A percentile compares a stretch with the other conserved stretches of the same genome.
These are phyloP conservation scores for Atkinsonella texensis DNA, from an alignment of 2,329 filamentous ascomycete species.

Conservation along the genomic window DNA sequence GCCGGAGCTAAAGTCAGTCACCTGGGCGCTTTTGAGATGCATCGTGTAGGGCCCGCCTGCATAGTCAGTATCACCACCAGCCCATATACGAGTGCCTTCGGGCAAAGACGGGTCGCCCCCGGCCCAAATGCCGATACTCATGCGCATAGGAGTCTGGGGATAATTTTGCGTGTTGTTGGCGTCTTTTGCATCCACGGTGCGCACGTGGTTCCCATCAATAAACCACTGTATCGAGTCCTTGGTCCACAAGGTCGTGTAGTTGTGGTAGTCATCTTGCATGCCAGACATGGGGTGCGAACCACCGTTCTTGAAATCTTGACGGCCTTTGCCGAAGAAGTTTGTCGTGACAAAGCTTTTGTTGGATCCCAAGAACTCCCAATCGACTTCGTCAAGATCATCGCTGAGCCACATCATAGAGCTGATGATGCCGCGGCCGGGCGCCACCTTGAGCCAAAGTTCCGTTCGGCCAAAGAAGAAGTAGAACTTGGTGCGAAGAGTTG, in stretches of 20 bases:
- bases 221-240: conserved; percentile 52
- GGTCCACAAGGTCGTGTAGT: conserved; percentile 68
- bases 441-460: conserved; percentile 67
- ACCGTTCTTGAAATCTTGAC: conserved; percentile 50
- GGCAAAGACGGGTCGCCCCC: conserved; percentile 44
- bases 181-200: conserved; percentile 49
- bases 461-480: conserved; percentile 80
- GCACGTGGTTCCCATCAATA: conserved; percentile 55
- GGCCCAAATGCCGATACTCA: conserved; percentile 57
- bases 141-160: conserved; percentile 66
- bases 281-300: conserved; percentile 43
- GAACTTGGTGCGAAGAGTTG: conserved; percentile 67
- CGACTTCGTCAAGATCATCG: conserved; percentile 76
- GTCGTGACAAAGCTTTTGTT: conserved; percentile 51
- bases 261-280: conserved; percentile 53
- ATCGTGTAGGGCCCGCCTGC: conserved; percentile 56
- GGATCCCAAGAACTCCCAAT: conserved; percentile 71
- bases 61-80: conserved; percentile 58
- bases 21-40: conserved; percentile 49
- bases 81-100: conserved; percentile 53
- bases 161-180: conserved; percentile 51
- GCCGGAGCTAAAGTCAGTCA: conserved; percentile 48
- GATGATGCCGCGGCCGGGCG: conserved; percentile 63
- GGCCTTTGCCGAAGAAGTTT: conserved; percentile 73
- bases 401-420: conserved; percentile 75